Evolutionary conservation across 805 yeast genomes (phyloP).

Genomic region (Candida ficus): DNA sequence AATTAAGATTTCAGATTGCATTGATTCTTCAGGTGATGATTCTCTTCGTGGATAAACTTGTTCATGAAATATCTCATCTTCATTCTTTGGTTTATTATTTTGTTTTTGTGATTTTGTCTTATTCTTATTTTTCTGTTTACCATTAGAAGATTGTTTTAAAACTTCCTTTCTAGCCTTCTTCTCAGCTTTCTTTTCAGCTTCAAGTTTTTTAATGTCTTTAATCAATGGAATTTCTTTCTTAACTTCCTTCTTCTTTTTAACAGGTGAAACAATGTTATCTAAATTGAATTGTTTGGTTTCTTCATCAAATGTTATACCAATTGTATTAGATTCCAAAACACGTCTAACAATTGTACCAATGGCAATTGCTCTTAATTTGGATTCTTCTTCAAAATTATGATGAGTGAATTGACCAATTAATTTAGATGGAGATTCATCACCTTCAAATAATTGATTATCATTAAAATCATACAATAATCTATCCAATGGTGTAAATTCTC

Average conservation of each 20-base stretch:
- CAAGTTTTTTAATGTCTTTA: neutral
- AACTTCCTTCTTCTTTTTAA: constrained; percentile 2
- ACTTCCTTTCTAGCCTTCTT: too few relatives aligned
- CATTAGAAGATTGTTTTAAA: neutral
- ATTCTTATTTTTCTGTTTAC: neutral
- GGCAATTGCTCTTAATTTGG: constrained; percentile 28
- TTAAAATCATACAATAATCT: constrained; percentile 55
- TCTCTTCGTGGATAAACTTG: too few relatives aligned
- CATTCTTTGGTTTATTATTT: neutral
- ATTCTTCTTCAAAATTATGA: constrained; percentile 28
- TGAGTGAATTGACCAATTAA: constrained; percentile 22
- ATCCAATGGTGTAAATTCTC: constrained; percentile 54
- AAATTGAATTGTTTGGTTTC: constrained; percentile 12
- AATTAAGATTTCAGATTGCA: neutral
- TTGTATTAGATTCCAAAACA: constrained; percentile 23
- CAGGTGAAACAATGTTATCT: constrained; percentile 7
- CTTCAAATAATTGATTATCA: constrained; percentile 31
- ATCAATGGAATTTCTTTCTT: neutral
- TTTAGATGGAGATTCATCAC: constrained; percentile 12
- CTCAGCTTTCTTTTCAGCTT: neutral
- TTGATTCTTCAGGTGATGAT: too few relatives aligned
- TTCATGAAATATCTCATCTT: neutral
- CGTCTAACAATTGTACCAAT: constrained; percentile 29
- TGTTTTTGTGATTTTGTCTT: neutral
- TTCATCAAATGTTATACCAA: constrained; percentile 26